Evolutionary conservation across 345 rosid genomes (phyloP).

Genomic region (Eucalyptus pauciflora): DNA sequence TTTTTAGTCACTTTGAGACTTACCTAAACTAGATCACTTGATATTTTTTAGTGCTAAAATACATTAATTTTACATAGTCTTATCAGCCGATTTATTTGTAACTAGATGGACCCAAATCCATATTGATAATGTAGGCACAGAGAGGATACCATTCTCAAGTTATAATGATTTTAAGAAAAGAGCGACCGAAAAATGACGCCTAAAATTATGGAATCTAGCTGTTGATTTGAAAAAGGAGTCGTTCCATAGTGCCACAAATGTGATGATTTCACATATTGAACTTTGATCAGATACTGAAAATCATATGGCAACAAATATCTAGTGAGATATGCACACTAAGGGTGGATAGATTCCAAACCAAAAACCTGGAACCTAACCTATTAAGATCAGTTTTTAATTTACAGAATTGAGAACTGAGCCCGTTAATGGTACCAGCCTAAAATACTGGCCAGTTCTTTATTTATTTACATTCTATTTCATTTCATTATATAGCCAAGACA

Average conservation of each 20-base stretch:
- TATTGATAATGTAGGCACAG: background rate
- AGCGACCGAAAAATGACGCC: background rate
- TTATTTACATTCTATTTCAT: background rate
- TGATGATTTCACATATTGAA: background rate
- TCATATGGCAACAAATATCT: background rate
- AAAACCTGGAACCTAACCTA: background rate
- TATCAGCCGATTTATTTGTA: background rate
- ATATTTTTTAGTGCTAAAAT: background rate
- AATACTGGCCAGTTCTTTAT: background rate
- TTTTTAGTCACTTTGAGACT: background rate
- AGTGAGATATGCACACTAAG: background rate
- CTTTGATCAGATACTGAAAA: background rate
- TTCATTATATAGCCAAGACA: background rate
- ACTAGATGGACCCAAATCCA: background rate
- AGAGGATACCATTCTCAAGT: background rate
- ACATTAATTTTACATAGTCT: background rate
- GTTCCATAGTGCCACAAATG: background rate
- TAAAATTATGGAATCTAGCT: background rate
- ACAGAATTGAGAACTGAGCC: background rate
- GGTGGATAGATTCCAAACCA: background rate
- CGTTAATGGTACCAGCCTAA: background rate
- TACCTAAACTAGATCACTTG: background rate
- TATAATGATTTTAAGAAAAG: background rate
- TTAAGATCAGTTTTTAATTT: background rate
- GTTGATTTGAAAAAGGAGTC: background rate